Evolutionary conservation across 768 basidiomycete genomes (phyloP).

Genomic region (Chalciporus piperatus): DNA sequence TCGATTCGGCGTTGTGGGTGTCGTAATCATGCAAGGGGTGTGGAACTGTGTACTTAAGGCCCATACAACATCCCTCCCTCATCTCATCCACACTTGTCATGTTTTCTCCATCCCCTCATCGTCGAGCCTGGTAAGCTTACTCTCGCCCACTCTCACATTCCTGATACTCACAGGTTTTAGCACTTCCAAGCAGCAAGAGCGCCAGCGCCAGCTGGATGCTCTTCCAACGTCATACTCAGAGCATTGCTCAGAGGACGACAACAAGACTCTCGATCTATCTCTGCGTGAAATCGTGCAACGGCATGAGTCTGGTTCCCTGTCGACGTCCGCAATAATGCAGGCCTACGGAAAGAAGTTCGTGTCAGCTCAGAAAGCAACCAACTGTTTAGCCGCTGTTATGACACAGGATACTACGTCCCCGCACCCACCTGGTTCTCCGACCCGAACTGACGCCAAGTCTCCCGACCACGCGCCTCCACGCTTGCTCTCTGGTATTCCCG

Average conservation of each 20-base stretch:
- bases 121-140: slow-evolving; percentile 28
- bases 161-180: slow-evolving; percentile 16
- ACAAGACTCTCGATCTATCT: slow-evolving; percentile 35
- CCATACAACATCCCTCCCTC: no score
- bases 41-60: no score
- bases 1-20: no score
- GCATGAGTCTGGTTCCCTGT: slow-evolving; percentile 27
- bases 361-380: slow-evolving; percentile 41
- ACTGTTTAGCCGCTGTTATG: slow-evolving; percentile 49
- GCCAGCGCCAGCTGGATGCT: slow-evolving; percentile 25
- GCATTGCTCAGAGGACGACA: slow-evolving; percentile 34
- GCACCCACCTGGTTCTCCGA: slow-evolving; percentile 8
- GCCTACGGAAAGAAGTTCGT: slow-evolving; percentile 42
- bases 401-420: slow-evolving; percentile 29
- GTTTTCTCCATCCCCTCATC: slow-evolving; percentile 26
- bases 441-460: slow-evolving; percentile 3
- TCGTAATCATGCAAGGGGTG: no score
- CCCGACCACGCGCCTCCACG: slow-evolving; percentile 1
- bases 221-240: slow-evolving; percentile 30
- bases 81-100: slow-evolving; percentile 5
- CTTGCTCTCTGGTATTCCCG: slow-evolving; percentile 44
- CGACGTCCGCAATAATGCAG: slow-evolving; percentile 31
- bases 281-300: slow-evolving; percentile 35
- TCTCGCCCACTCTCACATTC: neutral
- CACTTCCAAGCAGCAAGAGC: slow-evolving; percentile 33